phyloP scores from a whole-genome alignment of 306 rosid species.

The Heteromeles arbutifolia region DNA sequence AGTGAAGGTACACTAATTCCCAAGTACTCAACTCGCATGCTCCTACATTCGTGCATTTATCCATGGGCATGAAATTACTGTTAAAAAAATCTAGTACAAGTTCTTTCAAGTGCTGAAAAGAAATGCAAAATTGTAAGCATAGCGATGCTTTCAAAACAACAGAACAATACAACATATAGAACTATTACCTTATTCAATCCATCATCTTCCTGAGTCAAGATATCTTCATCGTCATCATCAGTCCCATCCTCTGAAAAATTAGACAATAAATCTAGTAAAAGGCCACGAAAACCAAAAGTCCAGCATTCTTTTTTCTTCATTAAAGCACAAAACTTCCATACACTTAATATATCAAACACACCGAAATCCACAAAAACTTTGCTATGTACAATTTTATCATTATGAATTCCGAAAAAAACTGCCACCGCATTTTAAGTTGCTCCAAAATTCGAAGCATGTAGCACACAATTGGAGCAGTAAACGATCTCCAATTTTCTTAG shows the following conservation, averaged over 20 bases:
- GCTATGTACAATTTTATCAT: not conserved
- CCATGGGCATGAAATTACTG: not conserved
- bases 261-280: slow-evolving; percentile 1
- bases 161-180: not conserved
- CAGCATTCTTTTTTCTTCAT: not conserved
- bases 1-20: not conserved
- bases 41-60: not conserved
- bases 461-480: no score
- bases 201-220: slow-evolving; percentile 22
- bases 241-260: slow-evolving; percentile 51
- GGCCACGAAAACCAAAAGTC: not conserved
- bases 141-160: not conserved
- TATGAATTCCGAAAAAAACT: not conserved
- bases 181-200: slow-evolving; percentile 43
- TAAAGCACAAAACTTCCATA: not conserved
- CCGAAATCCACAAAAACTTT: not conserved
- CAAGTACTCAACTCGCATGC: no score
- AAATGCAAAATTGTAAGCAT: not conserved
- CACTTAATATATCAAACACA: not conserved
- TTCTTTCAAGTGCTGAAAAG: not conserved
- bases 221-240: slow-evolving; percentile 34
- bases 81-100: not conserved
- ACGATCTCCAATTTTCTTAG: not conserved
- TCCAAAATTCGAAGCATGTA: not conserved
- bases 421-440: not conserved